Conservation (phyloP, 768 basidiomycete genomes). For the Auriscalpium orientale region DNA sequence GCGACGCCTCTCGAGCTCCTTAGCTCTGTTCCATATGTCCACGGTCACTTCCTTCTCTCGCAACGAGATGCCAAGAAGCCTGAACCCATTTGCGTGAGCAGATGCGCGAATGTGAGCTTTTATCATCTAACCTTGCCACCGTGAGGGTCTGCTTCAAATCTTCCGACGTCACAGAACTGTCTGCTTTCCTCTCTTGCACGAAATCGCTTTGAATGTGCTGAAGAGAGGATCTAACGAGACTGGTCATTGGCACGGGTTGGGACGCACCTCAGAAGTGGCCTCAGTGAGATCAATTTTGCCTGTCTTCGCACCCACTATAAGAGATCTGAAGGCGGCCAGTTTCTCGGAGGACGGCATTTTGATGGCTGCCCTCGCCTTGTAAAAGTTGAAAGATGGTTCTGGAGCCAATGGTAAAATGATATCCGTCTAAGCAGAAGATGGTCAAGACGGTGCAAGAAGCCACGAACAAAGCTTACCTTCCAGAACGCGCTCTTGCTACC, state of each 20-base stretch:
- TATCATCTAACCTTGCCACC: conserved; percentile 49
- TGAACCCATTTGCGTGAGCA: conserved; percentile 20
- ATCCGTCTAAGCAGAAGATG: conserved; percentile 40
- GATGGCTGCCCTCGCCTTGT: conserved; percentile 40
- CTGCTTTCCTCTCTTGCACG: conserved; percentile 35
- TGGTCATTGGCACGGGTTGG: not conserved
- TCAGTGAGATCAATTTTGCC: conserved; percentile 49
- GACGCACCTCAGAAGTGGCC: conserved; percentile 48
- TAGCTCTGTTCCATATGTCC: conserved; percentile 58
- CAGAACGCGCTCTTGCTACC: conserved; percentile 70
- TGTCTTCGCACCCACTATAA: conserved; percentile 54
- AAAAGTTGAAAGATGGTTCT: conserved; percentile 30
- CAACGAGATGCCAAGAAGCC: conserved; percentile 55
- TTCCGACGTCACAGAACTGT: conserved; percentile 39
- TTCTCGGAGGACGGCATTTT: conserved; percentile 38
- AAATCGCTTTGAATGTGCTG: conserved; percentile 78
- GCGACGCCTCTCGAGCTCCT: conserved; percentile 46
- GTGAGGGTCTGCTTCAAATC: conserved; percentile 64
- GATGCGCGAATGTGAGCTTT: not conserved
- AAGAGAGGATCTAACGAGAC: not conserved
- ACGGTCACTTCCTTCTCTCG: conserved; percentile 49
- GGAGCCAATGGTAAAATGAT: conserved; percentile 41
- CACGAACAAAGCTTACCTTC: conserved; percentile 33
- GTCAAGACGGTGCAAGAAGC: not conserved
- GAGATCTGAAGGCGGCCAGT: conserved; percentile 47